Base-by-base conservation (phyloP, 495 filamentous ascomycete species). In the Neurospora pannonica region DNA sequence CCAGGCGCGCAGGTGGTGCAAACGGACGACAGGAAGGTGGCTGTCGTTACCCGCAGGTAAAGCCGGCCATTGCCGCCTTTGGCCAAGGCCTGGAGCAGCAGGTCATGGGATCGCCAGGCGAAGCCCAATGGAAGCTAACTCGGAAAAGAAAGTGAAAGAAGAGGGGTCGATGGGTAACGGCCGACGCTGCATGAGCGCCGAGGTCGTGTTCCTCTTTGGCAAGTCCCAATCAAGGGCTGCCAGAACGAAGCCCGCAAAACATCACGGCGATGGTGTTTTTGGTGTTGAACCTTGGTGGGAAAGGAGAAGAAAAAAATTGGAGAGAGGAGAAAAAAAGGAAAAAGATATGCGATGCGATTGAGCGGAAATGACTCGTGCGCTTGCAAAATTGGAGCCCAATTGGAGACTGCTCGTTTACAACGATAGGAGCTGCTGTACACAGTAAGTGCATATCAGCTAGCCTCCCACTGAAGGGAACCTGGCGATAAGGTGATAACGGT, bases 11-110 rank as follows among this genome's bases (percentile, higher is more conserved):
- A 60, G 11, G 28, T 60, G 71, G 24, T 38, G 72, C 15, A n/a
- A 67, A 19, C 34, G 62, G 62, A 40, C 43, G 67, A 70, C 24
- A 74, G 69, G 75, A 69, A 48, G 48, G 38, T 48, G 60, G 70
- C 73, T 73, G 71, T 72, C 54, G 38, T 71, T 62, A 74, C 48
- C 73, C 70, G 72, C 72, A 37, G 6, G 71, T 62, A 78, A 74
- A 82, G 81, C 81, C 81, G 81, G 71, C 75, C 80, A 83, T 83
- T 83, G 81, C 81, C 81, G 81, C 40, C 42, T 69, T 36, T 71
- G 71, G 73, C 78, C 75, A 77, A 72, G 72, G 60, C n/a, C 31
- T 17, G 5, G 70, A 74, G 43, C 28, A 38, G 72, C 36, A 42
- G 72, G 72, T 77, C 76, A 74, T 71, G 39, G 24, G 74, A 71